Conservation (phyloP, 495 filamentous ascomycete genomes). For the Apiosordaria backusii region DNA sequence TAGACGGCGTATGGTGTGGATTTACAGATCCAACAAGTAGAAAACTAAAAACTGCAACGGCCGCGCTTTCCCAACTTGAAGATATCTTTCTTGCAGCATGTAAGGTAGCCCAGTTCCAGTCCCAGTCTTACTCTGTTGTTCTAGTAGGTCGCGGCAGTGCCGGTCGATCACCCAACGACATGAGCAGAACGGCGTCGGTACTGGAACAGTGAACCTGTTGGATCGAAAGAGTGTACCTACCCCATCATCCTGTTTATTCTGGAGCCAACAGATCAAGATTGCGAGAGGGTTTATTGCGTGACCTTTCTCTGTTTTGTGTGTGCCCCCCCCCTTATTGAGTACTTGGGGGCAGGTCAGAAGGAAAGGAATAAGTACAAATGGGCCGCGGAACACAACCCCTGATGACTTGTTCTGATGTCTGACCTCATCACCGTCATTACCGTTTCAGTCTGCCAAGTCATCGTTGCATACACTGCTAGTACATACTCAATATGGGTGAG, state of each 20-base stretch:
- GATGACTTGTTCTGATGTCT: background rate
- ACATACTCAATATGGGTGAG: background rate
- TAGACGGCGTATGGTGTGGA: background rate
- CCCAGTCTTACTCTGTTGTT: background rate
- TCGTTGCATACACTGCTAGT: background rate
- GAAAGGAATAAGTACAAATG: background rate
- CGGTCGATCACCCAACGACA: background rate
- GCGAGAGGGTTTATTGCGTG: background rate
- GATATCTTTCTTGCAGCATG: constrained; percentile 13
- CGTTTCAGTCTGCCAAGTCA: background rate
- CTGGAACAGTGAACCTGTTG: background rate
- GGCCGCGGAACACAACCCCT: background rate
- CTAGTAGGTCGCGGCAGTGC: background rate
- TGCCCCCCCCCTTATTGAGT: background rate
- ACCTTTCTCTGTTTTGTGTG: background rate
- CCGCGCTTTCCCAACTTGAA: constrained; percentile 12
- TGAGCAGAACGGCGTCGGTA: background rate
- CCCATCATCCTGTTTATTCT: background rate
- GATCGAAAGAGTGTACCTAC: background rate
- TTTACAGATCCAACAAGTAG: constrained; percentile 4
- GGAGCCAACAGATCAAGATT: constrained; percentile 6
- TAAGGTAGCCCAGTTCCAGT: background rate
- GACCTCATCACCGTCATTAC: background rate
- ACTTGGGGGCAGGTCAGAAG: background rate
- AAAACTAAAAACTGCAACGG: background rate